Base-by-base conservation (phyloP, 2,329 filamentous ascomycete species). In the Huntiella moniliformis region DNA sequence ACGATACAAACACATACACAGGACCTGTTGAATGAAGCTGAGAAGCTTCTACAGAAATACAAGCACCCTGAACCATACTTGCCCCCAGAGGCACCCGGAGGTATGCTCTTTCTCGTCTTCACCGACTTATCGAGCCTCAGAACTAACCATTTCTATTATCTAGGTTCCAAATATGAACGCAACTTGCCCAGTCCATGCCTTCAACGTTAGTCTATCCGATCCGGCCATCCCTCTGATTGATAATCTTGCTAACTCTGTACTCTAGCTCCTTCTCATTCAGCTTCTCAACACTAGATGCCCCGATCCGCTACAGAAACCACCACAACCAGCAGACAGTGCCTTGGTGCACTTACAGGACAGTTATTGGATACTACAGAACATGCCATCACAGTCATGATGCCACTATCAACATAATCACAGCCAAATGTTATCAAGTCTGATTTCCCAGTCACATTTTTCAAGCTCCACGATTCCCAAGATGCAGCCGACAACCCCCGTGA, bases 61-160 rank as follows among this genome's bases (percentile, higher is more conserved):
- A 96, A 96, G 67, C 91, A 98, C 59, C 91, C 91, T 3, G 91
- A 98, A 61, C 87, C 91, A 31, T 96, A 94, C 61, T 70, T 74
- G 54, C 75, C 80, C 53, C 91, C 91, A 11, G 93, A 85, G 37
- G 88, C 91, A 35, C 91, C 91, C 8, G 91, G 91, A 71, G 91
- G 88, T 91, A 67, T 53, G 73, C 57, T 12, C 3, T 40, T 47
- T 38, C 16, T 18, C 7, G 32, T 37, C n/a, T 4, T 4, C 8
- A 38, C 31, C 7, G 4, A 17, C 32, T 5, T 34, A 4, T 34
- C 8, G 10, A 39, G 3, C 17, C n/a, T 15, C 4, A 39, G 4
- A 16, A 4, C 22, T 16, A 37, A 13, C 4, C 35, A 5, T 44
- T n/a, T n/a, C 4, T 38, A 13, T 15, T 47, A 51, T 50, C 39